Evolutionary conservation across 2,329 filamentous ascomycete species (phyloP).

Genomic region (Trichoderma semiorbis): DNA sequence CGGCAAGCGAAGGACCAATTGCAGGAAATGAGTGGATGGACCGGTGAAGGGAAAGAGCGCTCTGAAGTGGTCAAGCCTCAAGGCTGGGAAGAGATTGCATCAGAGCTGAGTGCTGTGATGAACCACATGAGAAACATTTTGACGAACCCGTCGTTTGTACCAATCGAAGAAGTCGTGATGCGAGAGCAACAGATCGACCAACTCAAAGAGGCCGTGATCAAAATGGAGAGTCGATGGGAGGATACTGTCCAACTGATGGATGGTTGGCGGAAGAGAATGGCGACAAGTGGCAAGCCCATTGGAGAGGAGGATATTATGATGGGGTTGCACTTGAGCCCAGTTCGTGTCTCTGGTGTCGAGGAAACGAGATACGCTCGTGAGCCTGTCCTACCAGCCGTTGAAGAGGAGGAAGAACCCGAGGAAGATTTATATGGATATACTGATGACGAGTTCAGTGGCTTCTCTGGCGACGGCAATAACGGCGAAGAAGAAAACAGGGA

Average conservation of each 20-base stretch:
- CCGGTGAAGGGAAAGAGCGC: constrained; percentile 34
- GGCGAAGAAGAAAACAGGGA: constrained; percentile 29
- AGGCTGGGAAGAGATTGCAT: constrained; percentile 62
- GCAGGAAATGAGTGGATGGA: constrained; percentile 63
- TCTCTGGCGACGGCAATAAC: constrained; percentile 23
- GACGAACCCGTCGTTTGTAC: constrained; percentile 94
- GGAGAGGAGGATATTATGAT: constrained; percentile 65
- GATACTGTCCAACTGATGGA: constrained; percentile 91
- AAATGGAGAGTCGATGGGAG: constrained; percentile 87
- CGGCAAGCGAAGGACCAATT: constrained; percentile 68
- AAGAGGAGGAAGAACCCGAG: constrained; percentile 37
- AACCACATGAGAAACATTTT: constrained; percentile 78
- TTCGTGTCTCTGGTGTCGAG: constrained; percentile 51
- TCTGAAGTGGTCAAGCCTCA: constrained; percentile 35
- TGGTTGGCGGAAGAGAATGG: constrained; percentile 82
- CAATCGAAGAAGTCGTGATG: constrained; percentile 89
- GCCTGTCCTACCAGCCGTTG: constrained; percentile 43
- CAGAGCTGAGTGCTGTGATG: constrained; percentile 72
- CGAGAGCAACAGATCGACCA: constrained; percentile 86
- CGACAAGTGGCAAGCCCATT: constrained; percentile 64
- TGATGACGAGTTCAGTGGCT: constrained; percentile 28
- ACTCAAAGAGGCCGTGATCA: constrained; percentile 82
- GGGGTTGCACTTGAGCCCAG: constrained; percentile 62
- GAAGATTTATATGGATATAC: constrained; percentile 21
- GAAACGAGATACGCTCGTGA: constrained; percentile 41